Conservation (phyloP, 2,329 filamentous ascomycete species). For the Fusarium nisikadoi region DNA sequence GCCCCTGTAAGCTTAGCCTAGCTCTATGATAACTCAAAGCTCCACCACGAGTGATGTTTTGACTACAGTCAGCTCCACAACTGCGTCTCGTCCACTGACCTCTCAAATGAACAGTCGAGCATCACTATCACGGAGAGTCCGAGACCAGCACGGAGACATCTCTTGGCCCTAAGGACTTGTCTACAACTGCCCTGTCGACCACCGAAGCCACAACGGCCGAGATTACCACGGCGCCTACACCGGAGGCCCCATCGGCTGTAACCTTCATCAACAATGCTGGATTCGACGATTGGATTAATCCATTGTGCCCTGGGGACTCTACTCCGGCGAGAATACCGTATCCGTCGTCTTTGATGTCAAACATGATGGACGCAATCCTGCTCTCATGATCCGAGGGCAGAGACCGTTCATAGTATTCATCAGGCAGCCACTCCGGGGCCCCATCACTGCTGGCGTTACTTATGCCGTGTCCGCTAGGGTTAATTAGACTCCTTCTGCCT, state of each 20-base stretch:
- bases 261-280: too few relatives aligned
- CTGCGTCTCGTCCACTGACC: neutral
- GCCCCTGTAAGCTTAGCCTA: neutral
- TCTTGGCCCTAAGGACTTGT: fast-evolving
- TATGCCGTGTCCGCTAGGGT: neutral
- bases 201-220: neutral
- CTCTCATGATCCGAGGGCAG: fast-evolving
- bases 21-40: neutral
- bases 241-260: neutral
- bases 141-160: neutral
- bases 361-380: neutral
- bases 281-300: too few relatives aligned
- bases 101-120: neutral
- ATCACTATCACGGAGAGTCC: neutral
- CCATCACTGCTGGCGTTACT: neutral
- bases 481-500: fast-evolving
- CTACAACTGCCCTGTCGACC: neutral
- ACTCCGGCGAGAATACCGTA: neutral
- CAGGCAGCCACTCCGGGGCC: neutral
- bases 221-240: neutral
- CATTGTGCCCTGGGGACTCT: too few relatives aligned
- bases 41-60: too few relatives aligned
- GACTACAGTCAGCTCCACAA: neutral
- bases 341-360: neutral
- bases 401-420: fast-evolving